A percentile compares a stretch with the other conserved stretches of the same genome.
These are phyloP conservation scores for Apiotrichum brassicae DNA, from an alignment of 1,284 basidiomycete species.

Conservation along the genomic window DNA sequence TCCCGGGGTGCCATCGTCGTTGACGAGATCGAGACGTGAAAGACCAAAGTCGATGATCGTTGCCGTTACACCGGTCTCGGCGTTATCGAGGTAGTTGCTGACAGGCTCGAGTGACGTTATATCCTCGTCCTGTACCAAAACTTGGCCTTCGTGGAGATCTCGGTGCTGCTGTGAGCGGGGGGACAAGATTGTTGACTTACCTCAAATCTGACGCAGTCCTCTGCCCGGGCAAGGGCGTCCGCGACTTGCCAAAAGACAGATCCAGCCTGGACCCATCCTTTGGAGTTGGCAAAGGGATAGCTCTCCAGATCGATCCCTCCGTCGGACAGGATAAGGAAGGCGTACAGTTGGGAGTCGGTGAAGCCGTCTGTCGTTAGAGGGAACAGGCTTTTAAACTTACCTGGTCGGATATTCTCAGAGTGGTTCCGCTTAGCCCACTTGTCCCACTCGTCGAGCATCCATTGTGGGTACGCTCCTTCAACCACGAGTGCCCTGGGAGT, in stretches of 20 bases:
- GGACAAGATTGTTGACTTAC: conserved; percentile 49
- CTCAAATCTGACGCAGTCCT: conserved; percentile 75
- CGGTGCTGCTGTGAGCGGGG: conserved; percentile 63
- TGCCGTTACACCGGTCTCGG: conserved; percentile 58
- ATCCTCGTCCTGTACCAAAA: conserved; percentile 57
- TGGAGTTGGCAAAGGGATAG: conserved; percentile 57
- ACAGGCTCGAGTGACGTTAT: conserved; percentile 14
- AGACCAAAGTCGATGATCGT: conserved; percentile 94
- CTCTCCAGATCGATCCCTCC: conserved; percentile 84
- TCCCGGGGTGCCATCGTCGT: too few relatives aligned
- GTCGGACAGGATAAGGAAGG: conserved; percentile 79
- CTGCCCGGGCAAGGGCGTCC: conserved; percentile 67
- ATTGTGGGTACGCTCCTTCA: conserved; percentile 70
- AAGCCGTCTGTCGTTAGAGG: conserved; percentile 57
- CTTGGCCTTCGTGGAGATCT: conserved; percentile 97
- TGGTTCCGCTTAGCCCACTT: conserved; percentile 63
- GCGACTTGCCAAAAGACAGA: conserved; percentile 87
- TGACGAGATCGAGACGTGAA: conserved; percentile 60
- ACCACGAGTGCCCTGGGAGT: conserved; percentile 65
- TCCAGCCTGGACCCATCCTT: conserved; percentile 76
- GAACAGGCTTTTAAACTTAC: conserved; percentile 48
- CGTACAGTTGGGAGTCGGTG: conserved; percentile 68
- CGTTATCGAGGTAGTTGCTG: conserved; percentile 26
- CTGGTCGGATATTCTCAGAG: conserved; percentile 78
- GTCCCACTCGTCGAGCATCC: conserved; percentile 79